Conservation (phyloP, 371 early-diverging fungal species). For the Fennellomyces sp. region DNA sequence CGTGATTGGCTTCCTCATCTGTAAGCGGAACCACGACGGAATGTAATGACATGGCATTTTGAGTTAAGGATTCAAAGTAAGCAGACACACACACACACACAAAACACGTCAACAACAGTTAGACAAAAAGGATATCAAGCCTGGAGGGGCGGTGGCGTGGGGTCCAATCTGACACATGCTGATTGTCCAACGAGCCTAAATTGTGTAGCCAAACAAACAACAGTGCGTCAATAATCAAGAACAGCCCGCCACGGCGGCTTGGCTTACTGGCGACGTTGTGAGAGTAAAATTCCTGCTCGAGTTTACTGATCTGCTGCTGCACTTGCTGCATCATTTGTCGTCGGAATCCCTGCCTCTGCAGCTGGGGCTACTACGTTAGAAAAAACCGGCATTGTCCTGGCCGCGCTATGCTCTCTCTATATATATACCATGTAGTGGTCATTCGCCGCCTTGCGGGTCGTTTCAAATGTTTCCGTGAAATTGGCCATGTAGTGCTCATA, state of each 20-base stretch:
- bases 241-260: neutral
- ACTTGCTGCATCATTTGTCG: constrained; percentile 25
- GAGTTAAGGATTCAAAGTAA: neutral
- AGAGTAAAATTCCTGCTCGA: constrained; percentile 28
- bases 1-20: constrained; percentile 16
- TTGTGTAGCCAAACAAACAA: neutral
- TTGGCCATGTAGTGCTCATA: constrained; percentile 14
- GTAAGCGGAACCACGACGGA: constrained; percentile 17
- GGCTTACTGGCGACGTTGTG: constrained; percentile 17
- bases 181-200: constrained; percentile 37
- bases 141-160: constrained; percentile 28
- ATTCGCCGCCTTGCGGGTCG: constrained; percentile 22
- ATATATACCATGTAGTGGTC: constrained; percentile 23
- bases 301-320: constrained; percentile 28
- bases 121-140: constrained; percentile 31
- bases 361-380: too few relatives aligned
- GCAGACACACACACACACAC: neutral
- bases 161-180: constrained; percentile 32
- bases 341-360: constrained; percentile 21
- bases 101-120: neutral
- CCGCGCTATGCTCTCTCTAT: neutral
- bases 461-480: constrained; percentile 13
- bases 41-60: constrained; percentile 5
- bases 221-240: neutral
- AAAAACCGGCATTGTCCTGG: too few relatives aligned